Base-by-base conservation (phyloP, 192 early-diverging fungal species). In the Lunasporangiospora selenospora region DNA sequence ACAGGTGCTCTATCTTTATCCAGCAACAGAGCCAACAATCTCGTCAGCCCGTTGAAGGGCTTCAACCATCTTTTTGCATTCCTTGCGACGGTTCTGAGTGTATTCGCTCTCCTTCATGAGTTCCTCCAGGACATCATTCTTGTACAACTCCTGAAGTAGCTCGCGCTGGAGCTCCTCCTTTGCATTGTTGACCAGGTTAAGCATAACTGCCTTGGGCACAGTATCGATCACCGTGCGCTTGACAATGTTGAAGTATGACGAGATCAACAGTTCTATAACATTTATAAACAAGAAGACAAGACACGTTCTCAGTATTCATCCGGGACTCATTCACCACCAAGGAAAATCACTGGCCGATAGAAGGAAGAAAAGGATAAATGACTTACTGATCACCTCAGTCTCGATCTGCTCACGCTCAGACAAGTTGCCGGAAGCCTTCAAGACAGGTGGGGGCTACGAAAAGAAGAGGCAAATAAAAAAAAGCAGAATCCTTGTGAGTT, bases 61-160 rank as follows among this genome's bases (percentile, higher is more conserved):
- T 27, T 92, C 93, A 76, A 99, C 97, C 98, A 99, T 99, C 85
- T 94, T 96, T 77, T 92, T 93, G 86, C 96, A 98, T 76, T 99
- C 98, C 65, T 86, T 85, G 57, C 98, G 87, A 62, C 97, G 85
- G 66, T 89, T 86, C 55, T 95, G 87, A 0, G 96, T 98, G 52
- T 83, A 83, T 53, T 99, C 98, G 59, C 89, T 92, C 84, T 99
- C 98, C 82, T 98, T 95, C 75, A 99, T 80, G 50, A 95, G 81
- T 26, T 99, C 97, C 41, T 93, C 90, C 53, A 98, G 81, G 16
- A 92, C 92, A 47, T 98, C 96, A 19, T 88, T 83, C 84, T 99
- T 97, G 83, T 99, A 99, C 27, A 99, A 77, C 81, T 99, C 97
- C 49, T 91, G 82, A 13, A 99, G 83, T 23, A 99, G 80, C 78